Percentiles rank a stretch among this genome's conserved stretches.
Evolutionary conservation across 2,329 filamentous ascomycete genomes (phyloP).

Genomic region (Talaromyces sp.): DNA sequence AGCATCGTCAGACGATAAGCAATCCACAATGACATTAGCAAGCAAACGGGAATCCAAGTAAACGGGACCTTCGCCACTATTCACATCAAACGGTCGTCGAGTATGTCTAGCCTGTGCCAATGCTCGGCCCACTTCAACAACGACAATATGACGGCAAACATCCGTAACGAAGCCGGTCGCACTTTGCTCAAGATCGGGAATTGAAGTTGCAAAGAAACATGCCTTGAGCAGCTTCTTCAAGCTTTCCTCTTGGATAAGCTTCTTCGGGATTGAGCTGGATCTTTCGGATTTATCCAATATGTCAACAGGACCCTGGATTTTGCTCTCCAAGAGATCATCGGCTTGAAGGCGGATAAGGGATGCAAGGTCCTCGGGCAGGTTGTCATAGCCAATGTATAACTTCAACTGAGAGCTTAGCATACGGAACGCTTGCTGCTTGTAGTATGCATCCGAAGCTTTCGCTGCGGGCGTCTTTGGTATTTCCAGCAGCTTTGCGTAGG

Average conservation of each 20-base stretch:
- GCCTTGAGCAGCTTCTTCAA: slow-evolving; percentile 88
- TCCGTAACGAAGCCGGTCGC: slow-evolving; percentile 74
- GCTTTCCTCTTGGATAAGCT: slow-evolving; percentile 75
- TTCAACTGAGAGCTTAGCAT: slow-evolving; percentile 88
- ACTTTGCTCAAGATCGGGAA: slow-evolving; percentile 75
- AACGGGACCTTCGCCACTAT: slow-evolving; percentile 80
- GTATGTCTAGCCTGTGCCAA: slow-evolving; percentile 76
- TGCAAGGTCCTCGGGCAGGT: slow-evolving; percentile 83
- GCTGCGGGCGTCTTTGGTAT: slow-evolving; percentile 61
- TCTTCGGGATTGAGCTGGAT: slow-evolving; percentile 81
- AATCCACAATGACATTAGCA: slow-evolving; percentile 86
- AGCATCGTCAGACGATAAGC: slow-evolving; percentile 77
- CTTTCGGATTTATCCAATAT: slow-evolving; percentile 73
- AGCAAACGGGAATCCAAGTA: slow-evolving; percentile 83
- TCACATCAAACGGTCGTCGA: slow-evolving; percentile 76
- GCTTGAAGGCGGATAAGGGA: slow-evolving; percentile 83
- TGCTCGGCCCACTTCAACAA: slow-evolving; percentile 85
- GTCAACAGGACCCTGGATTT: slow-evolving; percentile 66
- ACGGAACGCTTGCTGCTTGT: slow-evolving; percentile 90
- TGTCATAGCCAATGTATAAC: slow-evolving; percentile 82
- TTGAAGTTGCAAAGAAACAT: slow-evolving; percentile 77
- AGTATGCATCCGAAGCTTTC: slow-evolving; percentile 71
- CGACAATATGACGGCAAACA: slow-evolving; percentile 83
- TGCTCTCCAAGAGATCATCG: slow-evolving; percentile 74
- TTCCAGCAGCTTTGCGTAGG: slow-evolving; percentile 85